Conservation (phyloP, 495 filamentous ascomycete species). For the Margaritispora aquatica region DNA sequence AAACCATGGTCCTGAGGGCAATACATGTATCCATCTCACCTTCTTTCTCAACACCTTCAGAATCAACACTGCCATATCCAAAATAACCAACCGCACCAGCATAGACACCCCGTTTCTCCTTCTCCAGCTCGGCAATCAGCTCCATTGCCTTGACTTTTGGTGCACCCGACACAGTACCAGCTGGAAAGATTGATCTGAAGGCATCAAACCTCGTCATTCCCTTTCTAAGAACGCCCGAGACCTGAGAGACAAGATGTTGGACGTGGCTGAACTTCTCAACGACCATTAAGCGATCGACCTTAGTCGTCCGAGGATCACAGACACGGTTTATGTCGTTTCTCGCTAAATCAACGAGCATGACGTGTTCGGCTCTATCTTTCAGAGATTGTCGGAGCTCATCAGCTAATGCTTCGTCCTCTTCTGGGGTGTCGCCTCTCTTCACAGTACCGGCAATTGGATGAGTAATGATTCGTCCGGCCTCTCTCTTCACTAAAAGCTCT, state of each 20-base stretch:
- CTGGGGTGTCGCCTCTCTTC: conserved; percentile 69
- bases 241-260: conserved; percentile 93
- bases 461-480: conserved; percentile 83
- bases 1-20: conserved; percentile 91
- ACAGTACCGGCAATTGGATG: conserved; percentile 97
- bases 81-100: conserved; percentile 97
- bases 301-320: conserved; percentile 82
- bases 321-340: conserved; percentile 96
- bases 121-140: conserved; percentile 88
- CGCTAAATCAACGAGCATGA: conserved; percentile 98
- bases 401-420: conserved; percentile 77
- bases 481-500: conserved; percentile 87
- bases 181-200: conserved; percentile 92
- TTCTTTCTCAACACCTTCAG: conserved; percentile 39
- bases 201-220: conserved; percentile 92
- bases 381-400: conserved; percentile 69
- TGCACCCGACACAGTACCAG: conserved; percentile 88
- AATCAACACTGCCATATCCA: conserved; percentile 56
- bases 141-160: conserved; percentile 97
- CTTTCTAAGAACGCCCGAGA: conserved; percentile 75
- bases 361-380: conserved; percentile 95
- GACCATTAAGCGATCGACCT: conserved; percentile 89
- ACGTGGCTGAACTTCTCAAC: conserved; percentile 96
- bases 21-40: conserved; percentile 99
- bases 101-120: conserved; percentile 91